Conservation (phyloP, 2,329 filamentous ascomycete genomes). For the Juglanconis juglandina region DNA sequence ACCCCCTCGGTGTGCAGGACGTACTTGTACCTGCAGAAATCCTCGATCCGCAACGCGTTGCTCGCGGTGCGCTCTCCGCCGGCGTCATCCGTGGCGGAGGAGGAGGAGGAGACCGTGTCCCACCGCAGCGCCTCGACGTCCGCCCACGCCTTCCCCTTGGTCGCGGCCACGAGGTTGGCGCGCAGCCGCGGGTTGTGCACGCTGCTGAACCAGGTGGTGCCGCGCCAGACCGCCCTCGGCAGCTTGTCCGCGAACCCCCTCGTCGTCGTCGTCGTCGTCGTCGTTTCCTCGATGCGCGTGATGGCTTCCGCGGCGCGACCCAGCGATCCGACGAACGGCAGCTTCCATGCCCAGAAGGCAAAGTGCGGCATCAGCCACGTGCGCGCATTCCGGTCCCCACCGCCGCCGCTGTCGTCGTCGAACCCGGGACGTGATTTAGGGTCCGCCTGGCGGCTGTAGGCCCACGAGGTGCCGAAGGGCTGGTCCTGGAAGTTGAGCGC, state of each 20-base stretch:
- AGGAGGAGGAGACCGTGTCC: slow-evolving; percentile 18
- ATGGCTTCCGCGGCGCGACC: slow-evolving; percentile 37
- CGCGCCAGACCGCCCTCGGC: slow-evolving; percentile 47
- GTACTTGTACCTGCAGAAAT: slow-evolving; percentile 51
- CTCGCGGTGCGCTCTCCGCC: slow-evolving; percentile 29
- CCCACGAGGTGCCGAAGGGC: slow-evolving; percentile 40
- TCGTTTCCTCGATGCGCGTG: slow-evolving; percentile 30
- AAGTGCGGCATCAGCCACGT: slow-evolving; percentile 55
- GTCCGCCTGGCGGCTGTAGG: slow-evolving; percentile 45
- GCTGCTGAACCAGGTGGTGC: slow-evolving; percentile 49
- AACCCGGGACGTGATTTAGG: slow-evolving; percentile 25
- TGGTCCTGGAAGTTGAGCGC: slow-evolving; percentile 50
- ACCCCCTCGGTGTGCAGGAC: slow-evolving; percentile 52
- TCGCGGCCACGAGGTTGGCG: slow-evolving; percentile 35
- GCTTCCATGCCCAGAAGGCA: slow-evolving; percentile 52
- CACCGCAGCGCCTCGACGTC: slow-evolving; percentile 43
- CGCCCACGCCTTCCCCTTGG: slow-evolving; percentile 41
- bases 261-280: not conserved
- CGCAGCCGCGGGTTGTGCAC: slow-evolving; percentile 38
- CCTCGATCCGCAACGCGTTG: slow-evolving; percentile 46
- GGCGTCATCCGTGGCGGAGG: not conserved
- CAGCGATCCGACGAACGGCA: slow-evolving; percentile 46
- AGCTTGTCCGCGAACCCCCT: slow-evolving; percentile 33
- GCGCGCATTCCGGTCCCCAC: slow-evolving; percentile 24
- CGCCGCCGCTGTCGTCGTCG: slow-evolving; percentile 9